phyloP scores from a whole-genome alignment of 208 protist species.

The Leptomonas pyrrhocoris region DNA sequence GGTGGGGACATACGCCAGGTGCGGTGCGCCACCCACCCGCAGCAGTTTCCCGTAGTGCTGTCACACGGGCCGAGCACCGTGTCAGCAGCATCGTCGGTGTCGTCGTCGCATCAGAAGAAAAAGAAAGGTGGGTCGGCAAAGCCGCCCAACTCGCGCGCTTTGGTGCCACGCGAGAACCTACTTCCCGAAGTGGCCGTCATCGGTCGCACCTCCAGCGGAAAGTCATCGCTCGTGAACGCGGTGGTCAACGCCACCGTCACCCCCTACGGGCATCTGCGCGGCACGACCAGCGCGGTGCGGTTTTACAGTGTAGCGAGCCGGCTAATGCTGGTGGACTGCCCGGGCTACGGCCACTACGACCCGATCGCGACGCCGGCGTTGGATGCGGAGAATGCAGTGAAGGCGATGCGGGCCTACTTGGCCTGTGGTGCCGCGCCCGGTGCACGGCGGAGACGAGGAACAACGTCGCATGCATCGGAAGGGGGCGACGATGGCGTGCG shows the following conservation, averaged over 20 bases:
- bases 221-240: slow-evolving; percentile 88
- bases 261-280: slow-evolving; percentile 85
- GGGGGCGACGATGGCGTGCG: no score
- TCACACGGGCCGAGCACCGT: not conserved
- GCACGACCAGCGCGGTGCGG: slow-evolving; percentile 74
- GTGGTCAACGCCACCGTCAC: slow-evolving; percentile 83
- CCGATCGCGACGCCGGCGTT: slow-evolving; percentile 59
- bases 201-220: slow-evolving; percentile 83
- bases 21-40: slow-evolving; percentile 54
- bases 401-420: slow-evolving; percentile 76
- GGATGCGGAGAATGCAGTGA: slow-evolving; percentile 76
- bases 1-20: slow-evolving; percentile 66
- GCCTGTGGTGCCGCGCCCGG: slow-evolving; percentile 22
- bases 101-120: not conserved
- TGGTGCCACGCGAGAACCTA: slow-evolving; percentile 25
- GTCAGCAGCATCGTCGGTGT: not conserved
- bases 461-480: not conserved
- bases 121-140: not conserved
- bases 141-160: not conserved
- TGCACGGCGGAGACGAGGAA: not conserved
- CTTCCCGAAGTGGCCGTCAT: slow-evolving; percentile 89
- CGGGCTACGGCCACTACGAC: slow-evolving; percentile 88
- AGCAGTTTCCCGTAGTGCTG: slow-evolving; percentile 67
- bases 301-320: slow-evolving; percentile 82
- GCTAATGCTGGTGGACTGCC: slow-evolving; percentile 83